Percentiles rank a stretch among this genome's conserved stretches.
Evolutionary conservation across 257 asterid species (phyloP).

Genomic region (Dorcoceras hygrometricum): DNA sequence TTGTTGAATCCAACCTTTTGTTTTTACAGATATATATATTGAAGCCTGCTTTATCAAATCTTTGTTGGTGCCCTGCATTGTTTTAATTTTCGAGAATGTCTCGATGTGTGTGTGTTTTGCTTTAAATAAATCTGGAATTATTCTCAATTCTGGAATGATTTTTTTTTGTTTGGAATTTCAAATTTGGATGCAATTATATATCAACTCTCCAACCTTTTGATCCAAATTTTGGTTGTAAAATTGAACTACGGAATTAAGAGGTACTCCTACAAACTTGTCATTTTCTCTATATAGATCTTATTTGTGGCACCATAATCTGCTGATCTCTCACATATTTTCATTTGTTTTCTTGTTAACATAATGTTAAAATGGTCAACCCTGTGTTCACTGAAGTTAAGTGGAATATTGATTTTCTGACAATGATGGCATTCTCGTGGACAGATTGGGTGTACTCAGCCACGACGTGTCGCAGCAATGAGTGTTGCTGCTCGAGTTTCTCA

Average conservation of each 20-base stretch:
- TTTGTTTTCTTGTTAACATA: constrained; percentile 9
- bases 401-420: constrained; percentile 17
- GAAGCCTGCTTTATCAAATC: constrained; percentile 9
- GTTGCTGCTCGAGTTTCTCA: constrained; percentile 98
- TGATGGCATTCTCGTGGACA: constrained; percentile 29
- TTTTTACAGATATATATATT: not conserved
- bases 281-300: not conserved
- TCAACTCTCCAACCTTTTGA: constrained; percentile 9
- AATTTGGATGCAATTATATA: constrained; percentile 1
- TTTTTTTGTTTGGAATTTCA: not conserved
- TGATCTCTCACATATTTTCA: constrained; percentile 8
- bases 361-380: not conserved
- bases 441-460: constrained; percentile 99
- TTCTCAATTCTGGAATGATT: not conserved
- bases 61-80: not conserved
- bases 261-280: constrained; percentile 2
- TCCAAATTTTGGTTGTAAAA: constrained; percentile 6
- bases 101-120: not conserved
- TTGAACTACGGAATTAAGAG: not conserved
- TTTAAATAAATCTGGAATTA: not conserved
- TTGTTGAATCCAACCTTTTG: constrained; percentile 1
- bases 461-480: constrained; percentile 98
- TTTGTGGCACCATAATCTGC: constrained; percentile 15
- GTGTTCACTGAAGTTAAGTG: constrained; percentile 1
- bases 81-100: not conserved